Base-by-base conservation (phyloP, 768 basidiomycete species). In the Leccinellum luteum region DNA sequence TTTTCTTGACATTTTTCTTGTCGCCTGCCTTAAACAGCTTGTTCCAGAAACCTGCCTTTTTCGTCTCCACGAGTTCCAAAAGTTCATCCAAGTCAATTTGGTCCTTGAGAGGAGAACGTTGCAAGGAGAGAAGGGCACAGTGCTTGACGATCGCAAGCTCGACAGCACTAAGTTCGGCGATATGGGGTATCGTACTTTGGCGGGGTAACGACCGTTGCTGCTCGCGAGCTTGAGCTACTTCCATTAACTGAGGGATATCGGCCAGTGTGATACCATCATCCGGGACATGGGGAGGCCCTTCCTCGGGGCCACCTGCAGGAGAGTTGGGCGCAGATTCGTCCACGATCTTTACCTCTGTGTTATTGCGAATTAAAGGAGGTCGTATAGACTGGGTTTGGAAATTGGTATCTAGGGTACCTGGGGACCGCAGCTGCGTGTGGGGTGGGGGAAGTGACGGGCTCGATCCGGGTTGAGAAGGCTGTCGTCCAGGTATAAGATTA, bases 41-140 rank as follows among this genome's bases (percentile, higher is more conserved):
- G 61, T 91, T 90, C 94, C 94, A 99, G 75, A 97, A 97, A 19
- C 89, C 90, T 59, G 85, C 87, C 79, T 96, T 98, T 80, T 96
- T 92, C 21, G 79, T 79, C 71, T 98, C 95, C 28, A 99, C 84
- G 71, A 97, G 78, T 74, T 98, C 96, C 63, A 98, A 72, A 53
- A 98, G 79, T 69, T 99, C 97, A 59, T 98, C 97, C 63, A 98
- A 67, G 63, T 96, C 94, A 55, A 94, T 85, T 52, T 89, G 83
- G 59, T 93, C 90, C 62, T 81, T 84, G 30, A 98, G 73, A 10
- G 89, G 85, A 4, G 89, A 92, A 61, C 87, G 81, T 59, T 85
- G 84, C 48, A 99, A 78, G 8, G 85, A 82, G 6, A 95, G 78
- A 2, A 98, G 84, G 3, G 95, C 94, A 55, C 86, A 88, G 70